Evolutionary conservation across 306 rosid species (phyloP), one percentile per base, ranked within the genome.

Genomic region (Medicago ruthenica): DNA sequence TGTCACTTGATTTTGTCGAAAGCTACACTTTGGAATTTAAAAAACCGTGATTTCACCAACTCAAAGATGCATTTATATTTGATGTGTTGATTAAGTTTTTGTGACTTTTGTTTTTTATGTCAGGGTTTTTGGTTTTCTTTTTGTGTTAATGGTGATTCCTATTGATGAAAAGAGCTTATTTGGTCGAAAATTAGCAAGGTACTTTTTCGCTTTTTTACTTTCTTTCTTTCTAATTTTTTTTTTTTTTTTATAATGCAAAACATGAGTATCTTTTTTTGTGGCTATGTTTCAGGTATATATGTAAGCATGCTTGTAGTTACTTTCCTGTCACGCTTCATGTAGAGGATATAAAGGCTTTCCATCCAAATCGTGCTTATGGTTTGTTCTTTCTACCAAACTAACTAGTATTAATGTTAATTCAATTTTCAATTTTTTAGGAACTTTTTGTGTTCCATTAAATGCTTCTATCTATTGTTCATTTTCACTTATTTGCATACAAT

Each of bases 281-380:
- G 36, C 18, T 84, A 47, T 50, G 21, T 84, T 86, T 48, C 84
- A 95, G 97, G 89, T 95, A 80, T 79, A 89, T 95, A 76, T 95
- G 99, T 74, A 89, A 75, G 69, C 85, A 87, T 58, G 99, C 83
- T 66, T 79, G 89, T 66, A 44, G 81, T 77, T 95, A 90, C 79
- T 92, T 95, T 83, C 99, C 99, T 5, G 47, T 92, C 73, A 89
- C 87, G 44, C 82, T 92, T 80, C 88, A 87, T 66, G 97, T 92
- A 0, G 97, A 95, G 82, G 96, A 95, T 76, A 86, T 92, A 2
- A 76, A 89, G 50, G 86, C 86, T 78, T 95, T 95, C 65, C 74
- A 81, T 86, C 88, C 99, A 42, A 70, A 89, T 87, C 93, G 91
- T 36, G 80, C 97, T 76, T 95, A 95, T 83, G 97, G 98, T 89